Evolutionary conservation across 2,329 filamentous ascomycete genomes (phyloP), one percentile per base, ranked within the genome.

Genomic region (Daldinia sp.): DNA sequence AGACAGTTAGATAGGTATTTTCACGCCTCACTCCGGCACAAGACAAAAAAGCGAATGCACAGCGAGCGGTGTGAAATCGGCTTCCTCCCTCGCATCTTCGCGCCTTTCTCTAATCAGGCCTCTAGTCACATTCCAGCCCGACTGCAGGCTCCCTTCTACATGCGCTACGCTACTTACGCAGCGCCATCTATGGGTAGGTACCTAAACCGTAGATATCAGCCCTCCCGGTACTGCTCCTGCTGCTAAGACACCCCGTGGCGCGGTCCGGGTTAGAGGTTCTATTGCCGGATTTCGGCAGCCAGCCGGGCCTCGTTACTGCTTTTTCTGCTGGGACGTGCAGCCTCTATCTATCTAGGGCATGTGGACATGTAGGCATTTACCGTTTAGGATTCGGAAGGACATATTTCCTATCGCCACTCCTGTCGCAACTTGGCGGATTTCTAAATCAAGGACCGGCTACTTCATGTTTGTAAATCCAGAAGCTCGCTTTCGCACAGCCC

Each of bases 51-150:
- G n/a, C n/a, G n/a, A n/a, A n/a, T n/a, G n/a, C n/a, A n/a, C n/a
- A n/a, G n/a, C n/a, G 51, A 52, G 65, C 65, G 65, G 65, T 68
- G 65, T 66, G 62, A 63, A 67, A 61, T 61, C 23, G 65, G 56
- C 45, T 41, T 67, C 19, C 37, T 60, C 59, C 65, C 62, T 66
- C 63, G 62, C 65, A 68, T 63, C 49, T 53, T 32, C 15, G 11
- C 43, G n/a, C n/a, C n/a, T n/a, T 15, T 55, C 61, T 65, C 61
- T 64, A 64, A 61, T 65, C 65, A 64, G 58, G 43, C 61, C 15
- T 37, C 48, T 53, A 23, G 58, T 67, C 65, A 68, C 65, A 65
- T 58, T 58, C 15, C 51, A 39, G 35, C 53, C 53, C 55, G 51
- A 51, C 65, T 68, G 65, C 65, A 66, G 59, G 58, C 43, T 61